Evolutionary conservation across 306 rosid genomes (phyloP).

Genomic region (Malus sieversii): DNA sequence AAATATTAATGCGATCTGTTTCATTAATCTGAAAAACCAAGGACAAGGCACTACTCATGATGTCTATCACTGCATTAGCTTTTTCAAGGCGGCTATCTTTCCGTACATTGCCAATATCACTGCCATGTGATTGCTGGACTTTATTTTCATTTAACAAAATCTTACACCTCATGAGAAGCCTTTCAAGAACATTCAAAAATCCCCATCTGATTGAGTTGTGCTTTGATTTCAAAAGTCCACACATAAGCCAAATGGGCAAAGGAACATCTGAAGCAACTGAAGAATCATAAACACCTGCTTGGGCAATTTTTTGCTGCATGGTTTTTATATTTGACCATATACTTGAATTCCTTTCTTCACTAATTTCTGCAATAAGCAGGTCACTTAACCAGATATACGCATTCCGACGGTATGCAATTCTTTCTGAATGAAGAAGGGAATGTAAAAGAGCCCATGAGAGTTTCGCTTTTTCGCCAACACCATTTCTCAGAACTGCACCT

Average conservation of each 20-base stretch:
- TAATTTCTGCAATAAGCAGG: slow-evolving; percentile 87
- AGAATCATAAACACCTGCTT: slow-evolving; percentile 64
- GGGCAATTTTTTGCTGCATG: slow-evolving; percentile 63
- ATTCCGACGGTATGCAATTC: slow-evolving; percentile 74
- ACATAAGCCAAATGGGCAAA: slow-evolving; percentile 67
- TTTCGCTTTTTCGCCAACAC: slow-evolving; percentile 56
- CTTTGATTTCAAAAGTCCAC: slow-evolving; percentile 91
- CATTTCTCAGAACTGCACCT: slow-evolving; percentile 46
- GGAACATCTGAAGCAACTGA: slow-evolving; percentile 65
- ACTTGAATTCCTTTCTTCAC: slow-evolving; percentile 51
- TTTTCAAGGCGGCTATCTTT: slow-evolving; percentile 73
- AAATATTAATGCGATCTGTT: slow-evolving; percentile 86
- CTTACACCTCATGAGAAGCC: slow-evolving; percentile 92
- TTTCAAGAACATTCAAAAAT: slow-evolving; percentile 83
- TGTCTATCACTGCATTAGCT: slow-evolving; percentile 90
- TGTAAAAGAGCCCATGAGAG: slow-evolving; percentile 85
- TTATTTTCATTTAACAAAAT: slow-evolving; percentile 88
- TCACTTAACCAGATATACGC: slow-evolving; percentile 93
- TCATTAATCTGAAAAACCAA: slow-evolving; percentile 80
- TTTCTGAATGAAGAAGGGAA: slow-evolving; percentile 93
- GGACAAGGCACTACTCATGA: slow-evolving; percentile 81
- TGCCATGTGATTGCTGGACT: slow-evolving; percentile 41
- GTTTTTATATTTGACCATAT: slow-evolving; percentile 70
- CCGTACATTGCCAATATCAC: slow-evolving; percentile 34
- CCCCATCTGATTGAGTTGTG: slow-evolving; percentile 82